These are phyloP conservation scores for Epichloe gansuensis DNA, from an alignment of 2,329 filamentous ascomycete genomes.

Conservation along the genomic window DNA sequence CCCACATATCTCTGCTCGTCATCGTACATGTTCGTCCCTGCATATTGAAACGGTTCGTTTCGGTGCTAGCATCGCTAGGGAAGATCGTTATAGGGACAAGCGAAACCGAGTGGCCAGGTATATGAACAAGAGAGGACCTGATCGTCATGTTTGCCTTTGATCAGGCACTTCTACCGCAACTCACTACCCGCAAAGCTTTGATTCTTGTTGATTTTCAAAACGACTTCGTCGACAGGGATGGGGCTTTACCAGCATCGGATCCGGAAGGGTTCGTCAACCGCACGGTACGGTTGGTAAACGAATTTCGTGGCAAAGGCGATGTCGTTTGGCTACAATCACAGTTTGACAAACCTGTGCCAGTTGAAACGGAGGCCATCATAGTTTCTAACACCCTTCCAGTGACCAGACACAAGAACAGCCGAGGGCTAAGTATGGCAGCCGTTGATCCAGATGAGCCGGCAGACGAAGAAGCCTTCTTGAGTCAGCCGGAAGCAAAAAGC, in stretches of 20 bases:
- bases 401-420: constrained; percentile 5
- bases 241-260: constrained; percentile 52
- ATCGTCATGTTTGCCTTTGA: constrained; percentile 43
- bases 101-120: background rate
- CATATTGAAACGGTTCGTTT: background rate
- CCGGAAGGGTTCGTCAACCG: constrained; percentile 54
- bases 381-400: constrained; percentile 22
- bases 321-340: constrained; percentile 78
- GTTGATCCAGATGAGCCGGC: constrained; percentile 3
- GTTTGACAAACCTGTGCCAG: constrained; percentile 49
- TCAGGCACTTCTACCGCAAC: constrained; percentile 38
- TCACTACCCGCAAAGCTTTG: constrained; percentile 54
- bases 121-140: background rate
- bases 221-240: constrained; percentile 63
- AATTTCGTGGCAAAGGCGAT: constrained; percentile 58
- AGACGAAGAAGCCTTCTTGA: constrained; percentile 34
- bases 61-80: background rate
- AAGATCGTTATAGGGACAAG: background rate
- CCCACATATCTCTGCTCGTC: background rate
- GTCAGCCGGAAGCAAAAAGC: constrained; percentile 26
- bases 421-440: constrained; percentile 3
- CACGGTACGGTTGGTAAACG: constrained; percentile 51
- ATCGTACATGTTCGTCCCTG: background rate
- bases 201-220: constrained; percentile 81
- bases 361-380: constrained; percentile 40